phyloP scores from a whole-genome alignment of 805 yeast species.

The Danielia oregonensis region DNA sequence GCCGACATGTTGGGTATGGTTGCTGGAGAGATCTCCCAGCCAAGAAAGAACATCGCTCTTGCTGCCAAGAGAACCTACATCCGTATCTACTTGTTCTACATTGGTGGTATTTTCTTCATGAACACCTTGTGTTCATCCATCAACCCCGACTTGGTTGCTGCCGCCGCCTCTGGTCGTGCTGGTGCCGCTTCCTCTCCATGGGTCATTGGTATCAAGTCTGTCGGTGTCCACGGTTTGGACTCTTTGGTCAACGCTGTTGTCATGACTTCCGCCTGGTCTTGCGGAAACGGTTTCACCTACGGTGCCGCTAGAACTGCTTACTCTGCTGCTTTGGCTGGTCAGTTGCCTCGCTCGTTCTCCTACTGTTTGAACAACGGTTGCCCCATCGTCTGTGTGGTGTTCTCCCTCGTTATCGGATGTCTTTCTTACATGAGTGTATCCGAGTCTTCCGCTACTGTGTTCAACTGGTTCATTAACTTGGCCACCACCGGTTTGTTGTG shows the following conservation, averaged over 20 bases:
- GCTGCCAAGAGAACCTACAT: constrained; percentile 34
- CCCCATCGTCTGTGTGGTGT: constrained; percentile 56
- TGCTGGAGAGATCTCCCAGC: constrained; percentile 43
- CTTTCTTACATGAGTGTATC: constrained; percentile 40
- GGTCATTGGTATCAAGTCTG: constrained; percentile 33
- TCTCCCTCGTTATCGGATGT: constrained; percentile 36
- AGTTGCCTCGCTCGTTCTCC: constrained; percentile 67
- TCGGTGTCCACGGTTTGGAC: constrained; percentile 34
- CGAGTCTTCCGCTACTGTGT: constrained; percentile 55
- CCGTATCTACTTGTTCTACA: constrained; percentile 32
- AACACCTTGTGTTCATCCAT: constrained; percentile 31
- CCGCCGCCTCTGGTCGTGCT: constrained; percentile 20
- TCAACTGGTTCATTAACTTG: constrained; percentile 69
- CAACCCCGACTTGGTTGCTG: constrained; percentile 27
- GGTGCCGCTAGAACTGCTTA: constrained; percentile 35
- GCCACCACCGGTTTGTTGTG: constrained; percentile 62
- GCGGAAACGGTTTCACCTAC: constrained; percentile 34
- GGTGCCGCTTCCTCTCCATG: constrained; percentile 41
- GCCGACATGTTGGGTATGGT: constrained; percentile 36
- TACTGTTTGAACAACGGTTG: constrained; percentile 65
- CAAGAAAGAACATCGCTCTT: constrained; percentile 30
- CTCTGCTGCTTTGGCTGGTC: constrained; percentile 81
- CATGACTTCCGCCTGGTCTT: constrained; percentile 34
- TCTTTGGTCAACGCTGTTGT: constrained; percentile 32
- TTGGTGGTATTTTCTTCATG: constrained; percentile 38